phyloP scores from a whole-genome alignment of 1,139 yeast genomes.

The Lodderomyces beijingensis region DNA sequence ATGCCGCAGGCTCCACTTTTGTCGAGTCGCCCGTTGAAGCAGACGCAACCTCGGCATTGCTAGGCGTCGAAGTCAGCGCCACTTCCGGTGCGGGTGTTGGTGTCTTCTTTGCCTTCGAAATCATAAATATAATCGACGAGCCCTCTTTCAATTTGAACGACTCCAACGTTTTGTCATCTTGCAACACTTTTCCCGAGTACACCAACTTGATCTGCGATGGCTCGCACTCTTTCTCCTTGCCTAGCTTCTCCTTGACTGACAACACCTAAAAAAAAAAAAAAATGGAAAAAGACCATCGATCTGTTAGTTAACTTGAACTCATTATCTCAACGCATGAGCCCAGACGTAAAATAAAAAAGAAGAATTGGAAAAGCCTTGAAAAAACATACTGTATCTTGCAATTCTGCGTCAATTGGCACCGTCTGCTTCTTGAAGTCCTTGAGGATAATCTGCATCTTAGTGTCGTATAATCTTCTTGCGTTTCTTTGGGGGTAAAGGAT shows the following conservation, averaged over 20 bases:
- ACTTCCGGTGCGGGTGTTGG: slow-evolving; percentile 14
- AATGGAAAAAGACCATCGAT: background rate
- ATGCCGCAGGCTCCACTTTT: slow-evolving; percentile 14
- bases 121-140: slow-evolving; percentile 91
- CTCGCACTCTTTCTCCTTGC: slow-evolving; percentile 64
- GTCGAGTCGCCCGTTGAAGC: slow-evolving; percentile 18
- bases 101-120: slow-evolving; percentile 49
- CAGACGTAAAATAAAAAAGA: too few relatives aligned
- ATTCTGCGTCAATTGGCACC: slow-evolving; percentile 74
- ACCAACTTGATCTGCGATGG: slow-evolving; percentile 80
- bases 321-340: too few relatives aligned
- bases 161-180: slow-evolving; percentile 73
- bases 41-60: slow-evolving; percentile 14
- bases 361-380: too few relatives aligned
- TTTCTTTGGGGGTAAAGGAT: too few relatives aligned
- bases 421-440: slow-evolving; percentile 93
- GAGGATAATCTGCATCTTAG: slow-evolving; percentile 74
- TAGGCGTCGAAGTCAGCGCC: slow-evolving; percentile 11
- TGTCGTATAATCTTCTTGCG: too few relatives aligned
- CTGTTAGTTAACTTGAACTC: too few relatives aligned
- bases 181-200: slow-evolving; percentile 86
- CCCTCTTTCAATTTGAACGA: slow-evolving; percentile 78
- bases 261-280: slow-evolving; percentile 39
- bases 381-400: slow-evolving; percentile 61
- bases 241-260: slow-evolving; percentile 70